Base-by-base conservation (phyloP, 2,329 filamentous ascomycete species). In the Pseudogymnoascus sp. region DNA sequence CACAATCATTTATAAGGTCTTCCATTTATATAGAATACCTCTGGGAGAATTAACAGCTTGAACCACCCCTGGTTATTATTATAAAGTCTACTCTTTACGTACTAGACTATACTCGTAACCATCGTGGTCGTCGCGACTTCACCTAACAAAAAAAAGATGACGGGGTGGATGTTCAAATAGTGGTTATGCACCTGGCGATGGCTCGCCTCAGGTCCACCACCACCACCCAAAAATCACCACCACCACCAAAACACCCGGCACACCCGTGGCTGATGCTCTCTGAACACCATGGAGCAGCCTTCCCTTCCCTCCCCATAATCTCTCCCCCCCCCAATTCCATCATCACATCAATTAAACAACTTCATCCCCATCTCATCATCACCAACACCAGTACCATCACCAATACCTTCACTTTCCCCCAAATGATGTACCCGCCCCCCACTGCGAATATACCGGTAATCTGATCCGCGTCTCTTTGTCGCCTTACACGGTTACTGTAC, bases 181-280 rank as follows among this genome's bases (percentile, higher is more conserved):
- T 52, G 25, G 49, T 55, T 55, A 55, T 55, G 49, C 49, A 55
- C 49, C 49, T 55, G 49, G 49, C 49, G 49, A 33, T 55, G 25
- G 39, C 25, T 42, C 60, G 60, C 60, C 60, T 61, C 60, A 33
- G 45, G 45, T 55, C 60, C 60, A 41, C 39, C 59, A 30, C 41
- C 60, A 52, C 60, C 39, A 49, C 39, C 38, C 52, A 33, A 41
- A 28, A 6, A 19, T 19, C 19, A 19, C 19, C 19, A 30, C 41
- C 60, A 52, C 60, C 39, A 49, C 39, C 38, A 28, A 6, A 23
- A 55, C 42, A 55, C 33, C 59, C 49, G 60, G 42, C 60, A 19
- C 36, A 55, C 60, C 49, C 49, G 33, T 52, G 36, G 42, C 49
- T 36, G 33, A 52, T 42, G 39, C 59, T 52, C 14, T 52, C 38